Evolutionary conservation across 129 eudicot species (phyloP).

Genomic region (Pulicaria dysenterica): DNA sequence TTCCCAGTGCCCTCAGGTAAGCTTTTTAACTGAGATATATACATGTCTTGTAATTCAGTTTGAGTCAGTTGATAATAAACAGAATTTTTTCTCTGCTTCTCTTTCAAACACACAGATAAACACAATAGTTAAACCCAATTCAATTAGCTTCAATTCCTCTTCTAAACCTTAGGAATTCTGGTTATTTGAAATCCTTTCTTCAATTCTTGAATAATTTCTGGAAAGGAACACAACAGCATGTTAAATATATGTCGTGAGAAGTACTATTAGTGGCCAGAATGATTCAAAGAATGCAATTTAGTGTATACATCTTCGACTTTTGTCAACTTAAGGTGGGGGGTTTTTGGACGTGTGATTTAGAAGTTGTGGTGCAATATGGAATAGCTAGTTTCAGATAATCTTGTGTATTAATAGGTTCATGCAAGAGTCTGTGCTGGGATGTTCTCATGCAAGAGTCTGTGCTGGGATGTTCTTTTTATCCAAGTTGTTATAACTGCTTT

Average conservation of each 20-base stretch:
- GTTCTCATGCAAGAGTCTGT: not conserved
- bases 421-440: not conserved
- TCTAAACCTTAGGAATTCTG: too few species aligned
- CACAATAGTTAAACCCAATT: too few species aligned
- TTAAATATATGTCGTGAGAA: not conserved
- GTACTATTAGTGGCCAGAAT: not conserved
- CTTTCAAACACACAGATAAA: too few species aligned
- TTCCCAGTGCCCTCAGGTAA: slow-evolving; percentile 80
- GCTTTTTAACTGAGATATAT: slow-evolving; percentile 3
- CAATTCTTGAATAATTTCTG: too few species aligned
- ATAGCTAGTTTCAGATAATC: not conserved
- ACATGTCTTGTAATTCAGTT: too few species aligned
- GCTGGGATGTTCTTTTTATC: not conserved
- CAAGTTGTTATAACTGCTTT: not conserved
- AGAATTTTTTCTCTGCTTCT: too few species aligned
- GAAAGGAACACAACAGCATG: too few species aligned
- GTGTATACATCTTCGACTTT: not conserved
- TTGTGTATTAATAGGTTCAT: not conserved
- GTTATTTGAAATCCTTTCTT: too few species aligned
- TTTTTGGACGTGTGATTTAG: not conserved
- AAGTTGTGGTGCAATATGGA: not conserved
- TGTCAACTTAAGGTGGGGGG: not conserved
- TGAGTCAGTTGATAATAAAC: too few species aligned
- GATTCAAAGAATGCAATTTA: not conserved
- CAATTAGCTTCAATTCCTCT: too few species aligned